Evolutionary conservation across 495 filamentous ascomycete species (phyloP).

Genomic region (Physcia stellaris): DNA sequence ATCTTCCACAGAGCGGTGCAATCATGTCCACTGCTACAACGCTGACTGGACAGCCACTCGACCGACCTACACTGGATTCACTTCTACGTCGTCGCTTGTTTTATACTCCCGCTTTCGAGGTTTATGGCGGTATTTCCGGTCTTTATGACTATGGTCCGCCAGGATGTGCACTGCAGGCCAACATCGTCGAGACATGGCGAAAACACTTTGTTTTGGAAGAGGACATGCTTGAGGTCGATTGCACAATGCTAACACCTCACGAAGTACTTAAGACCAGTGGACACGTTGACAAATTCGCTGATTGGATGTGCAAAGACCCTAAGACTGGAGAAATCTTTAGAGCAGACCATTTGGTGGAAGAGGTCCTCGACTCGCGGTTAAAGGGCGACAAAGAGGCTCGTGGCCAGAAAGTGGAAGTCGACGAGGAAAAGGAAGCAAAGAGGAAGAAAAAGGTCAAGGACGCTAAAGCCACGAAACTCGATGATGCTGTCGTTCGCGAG

Average conservation of each 20-base stretch:
- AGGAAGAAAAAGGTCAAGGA: slow-evolving; percentile 50
- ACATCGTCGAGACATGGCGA: slow-evolving; percentile 82
- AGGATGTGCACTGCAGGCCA: slow-evolving; percentile 65
- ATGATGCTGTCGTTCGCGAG: slow-evolving; percentile 49
- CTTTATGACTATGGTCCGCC: slow-evolving; percentile 80
- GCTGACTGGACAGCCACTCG: slow-evolving; percentile 76
- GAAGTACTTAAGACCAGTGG: slow-evolving; percentile 92
- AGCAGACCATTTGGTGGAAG: slow-evolving; percentile 91
- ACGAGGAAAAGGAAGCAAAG: slow-evolving; percentile 49
- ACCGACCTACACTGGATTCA: slow-evolving; percentile 64
- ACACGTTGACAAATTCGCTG: slow-evolving; percentile 94
- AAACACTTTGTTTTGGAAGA: slow-evolving; percentile 86
- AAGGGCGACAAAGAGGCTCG: slow-evolving; percentile 71
- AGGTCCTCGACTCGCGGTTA: slow-evolving; percentile 70
- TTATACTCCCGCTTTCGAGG: slow-evolving; percentile 90
- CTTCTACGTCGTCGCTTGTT: slow-evolving; percentile 80
- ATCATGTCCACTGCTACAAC: slow-evolving; percentile 57
- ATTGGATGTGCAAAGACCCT: slow-evolving; percentile 99
- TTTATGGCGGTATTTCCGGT: slow-evolving; percentile 77
- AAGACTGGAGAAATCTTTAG: slow-evolving; percentile 94
- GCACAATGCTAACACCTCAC: slow-evolving; percentile 70
- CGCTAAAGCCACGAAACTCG: slow-evolving; percentile 45
- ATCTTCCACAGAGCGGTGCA: slow-evolving; percentile 12
- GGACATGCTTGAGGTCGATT: slow-evolving; percentile 85
- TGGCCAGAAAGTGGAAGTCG: slow-evolving; percentile 53